These are phyloP conservation scores for Bocquillonia castaneifolia DNA, from an alignment of 441 rosid species.

Conservation along the genomic window DNA sequence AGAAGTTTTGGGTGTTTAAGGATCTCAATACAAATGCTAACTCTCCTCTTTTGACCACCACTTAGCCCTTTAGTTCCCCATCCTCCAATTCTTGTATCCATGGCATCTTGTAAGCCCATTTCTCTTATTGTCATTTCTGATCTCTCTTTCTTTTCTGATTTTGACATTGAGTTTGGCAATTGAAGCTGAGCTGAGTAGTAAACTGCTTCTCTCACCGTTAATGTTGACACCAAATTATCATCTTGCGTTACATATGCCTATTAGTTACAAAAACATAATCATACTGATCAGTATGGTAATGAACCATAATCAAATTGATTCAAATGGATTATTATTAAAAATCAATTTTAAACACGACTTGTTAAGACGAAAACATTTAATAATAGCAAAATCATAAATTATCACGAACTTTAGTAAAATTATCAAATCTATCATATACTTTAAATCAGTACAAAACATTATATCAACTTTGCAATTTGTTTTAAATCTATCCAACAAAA, in stretches of 20 bases:
- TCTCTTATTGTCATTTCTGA: conserved; percentile 44
- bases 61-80: conserved; percentile 44
- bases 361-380: too few relatives aligned
- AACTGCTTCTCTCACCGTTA: conserved; percentile 43
- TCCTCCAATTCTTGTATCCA: conserved; percentile 48
- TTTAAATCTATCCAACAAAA: too few relatives aligned
- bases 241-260: conserved; percentile 68
- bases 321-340: too few relatives aligned
- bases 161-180: conserved; percentile 38
- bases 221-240: conserved; percentile 27
- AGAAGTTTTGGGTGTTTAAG: conserved; percentile 40
- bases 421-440: too few relatives aligned
- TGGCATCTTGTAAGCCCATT: conserved; percentile 46
- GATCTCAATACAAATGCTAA: conserved; percentile 52
- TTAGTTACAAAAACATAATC: too few relatives aligned
- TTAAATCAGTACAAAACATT: too few relatives aligned
- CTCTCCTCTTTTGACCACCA: conserved; percentile 51
- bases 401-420: too few relatives aligned
- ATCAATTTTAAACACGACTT: too few relatives aligned
- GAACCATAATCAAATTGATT: too few relatives aligned
- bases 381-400: too few relatives aligned
- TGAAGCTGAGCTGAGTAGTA: conserved; percentile 52
- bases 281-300: too few relatives aligned
- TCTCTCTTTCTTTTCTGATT: conserved; percentile 38
- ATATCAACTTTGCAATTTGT: too few relatives aligned